Base-by-base conservation (phyloP, 495 filamentous ascomycete species). In the Hypomontagnella submonticulosa region DNA sequence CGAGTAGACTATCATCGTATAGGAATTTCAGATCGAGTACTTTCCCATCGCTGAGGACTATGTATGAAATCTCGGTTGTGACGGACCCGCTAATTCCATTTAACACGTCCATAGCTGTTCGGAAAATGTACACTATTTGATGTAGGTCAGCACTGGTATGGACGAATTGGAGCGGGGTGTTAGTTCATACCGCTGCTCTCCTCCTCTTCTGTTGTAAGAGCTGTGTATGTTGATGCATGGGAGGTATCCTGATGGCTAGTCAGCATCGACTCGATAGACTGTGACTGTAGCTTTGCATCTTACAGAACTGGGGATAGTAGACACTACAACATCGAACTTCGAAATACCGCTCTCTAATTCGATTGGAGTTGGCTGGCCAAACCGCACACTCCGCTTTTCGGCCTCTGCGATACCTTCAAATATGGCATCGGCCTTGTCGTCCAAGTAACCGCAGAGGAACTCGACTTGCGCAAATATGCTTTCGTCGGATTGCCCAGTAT, bases 391-490 rank as follows among this genome's bases (percentile, higher is more conserved):
- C 43, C 83, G 72, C 58, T 81, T 82, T 62, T 85, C 79, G 6
- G 83, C 82, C 57, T 84, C 77, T 7, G 84, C 83, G 57, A 87
- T 85, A 16, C 81, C 79, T 19, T 76, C 63, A 36, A 86, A 84
- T 1, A 86, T 73, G 1, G 40, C 48, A 41, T 66, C 73, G 16
- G 81, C 75, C 48, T 78, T 76, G 16, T 43, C 61, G 3, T 69
- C 72, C 38, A 86, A 52, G 55, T 80, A 77, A 11, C 76, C 70
- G n/a, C 77, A 76, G 27, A 87, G 46, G 41, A 82, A 79, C 7
- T 78, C 74, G 33, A 86, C 62, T 30, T 78, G 73, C 0, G 78
- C 71, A 41, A 83, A 70, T 1, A 67, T 59, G 43, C 76, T 76
- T 57, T 77, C 70, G 40, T 77, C 79, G 2, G 74, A 49, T 54